Percentiles rank a stretch among this genome's conserved stretches.
Conservation (phyloP, 1,284 basidiomycete species). For the Cutaneotrichosporon cutaneum region DNA sequence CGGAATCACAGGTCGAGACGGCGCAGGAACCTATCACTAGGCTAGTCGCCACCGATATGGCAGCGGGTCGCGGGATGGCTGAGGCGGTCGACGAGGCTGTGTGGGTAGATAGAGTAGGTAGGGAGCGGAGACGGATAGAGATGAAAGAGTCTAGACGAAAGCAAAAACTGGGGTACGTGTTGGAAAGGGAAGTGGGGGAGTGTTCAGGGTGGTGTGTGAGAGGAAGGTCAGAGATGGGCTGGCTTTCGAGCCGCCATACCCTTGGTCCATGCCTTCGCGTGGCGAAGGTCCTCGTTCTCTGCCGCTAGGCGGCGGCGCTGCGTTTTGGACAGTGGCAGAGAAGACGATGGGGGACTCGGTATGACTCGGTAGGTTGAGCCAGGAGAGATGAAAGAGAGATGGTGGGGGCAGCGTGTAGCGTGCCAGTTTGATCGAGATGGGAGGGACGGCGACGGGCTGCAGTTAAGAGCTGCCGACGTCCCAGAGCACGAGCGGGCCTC, state of each 20-base stretch:
- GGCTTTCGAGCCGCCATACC: conserved; percentile 49
- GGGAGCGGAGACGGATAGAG: conserved; percentile 5
- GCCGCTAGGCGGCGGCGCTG: conserved; percentile 49
- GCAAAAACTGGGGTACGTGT: conserved; percentile 14
- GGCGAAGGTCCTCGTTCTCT: conserved; percentile 39
- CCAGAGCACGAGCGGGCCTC: conserved; percentile 16
- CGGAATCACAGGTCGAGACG: conserved; percentile 25
- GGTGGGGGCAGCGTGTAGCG: conserved; percentile 43
- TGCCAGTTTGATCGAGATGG: conserved; percentile 32
- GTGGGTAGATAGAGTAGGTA: conserved; percentile 10
- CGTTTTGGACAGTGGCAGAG: conserved; percentile 43
- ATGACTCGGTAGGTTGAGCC: conserved; percentile 42
- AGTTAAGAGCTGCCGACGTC: conserved; percentile 10
- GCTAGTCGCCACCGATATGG: conserved; percentile 27
- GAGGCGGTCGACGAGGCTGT: conserved; percentile 47
- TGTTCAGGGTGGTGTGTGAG: conserved; percentile 18
- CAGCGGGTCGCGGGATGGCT: conserved; percentile 52
- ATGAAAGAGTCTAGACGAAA: not conserved
- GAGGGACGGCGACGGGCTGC: conserved; percentile 11
- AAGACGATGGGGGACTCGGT: conserved; percentile 35
- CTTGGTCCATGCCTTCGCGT: conserved; percentile 48
- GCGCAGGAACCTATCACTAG: conserved; percentile 55
- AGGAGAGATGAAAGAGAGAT: conserved; percentile 22
- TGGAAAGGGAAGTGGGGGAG: conserved; percentile 5
- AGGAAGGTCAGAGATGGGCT: conserved; percentile 17